phyloP scores from a whole-genome alignment of 768 basidiomycete species.

The Psilocybe subaeruginosa region DNA sequence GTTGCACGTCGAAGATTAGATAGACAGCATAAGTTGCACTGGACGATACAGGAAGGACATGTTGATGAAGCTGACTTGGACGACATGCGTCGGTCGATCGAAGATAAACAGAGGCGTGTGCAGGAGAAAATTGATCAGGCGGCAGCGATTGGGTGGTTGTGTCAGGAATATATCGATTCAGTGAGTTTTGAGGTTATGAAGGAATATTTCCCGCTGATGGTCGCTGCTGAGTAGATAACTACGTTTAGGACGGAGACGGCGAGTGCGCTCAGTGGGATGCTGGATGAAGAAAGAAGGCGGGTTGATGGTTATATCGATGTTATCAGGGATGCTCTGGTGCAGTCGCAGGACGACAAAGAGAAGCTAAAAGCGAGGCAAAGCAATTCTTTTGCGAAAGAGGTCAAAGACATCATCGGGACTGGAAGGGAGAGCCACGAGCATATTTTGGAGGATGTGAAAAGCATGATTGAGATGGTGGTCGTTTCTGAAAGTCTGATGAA shows the following conservation, averaged over 20 bases:
- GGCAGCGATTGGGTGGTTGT: conserved; percentile 27
- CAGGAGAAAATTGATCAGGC: conserved; percentile 25
- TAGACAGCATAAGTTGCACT: not conserved
- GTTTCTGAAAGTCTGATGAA: conserved; percentile 1
- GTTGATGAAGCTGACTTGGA: conserved; percentile 5
- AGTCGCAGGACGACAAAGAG: not conserved
- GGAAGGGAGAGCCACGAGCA: not conserved
- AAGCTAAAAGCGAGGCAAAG: not conserved
- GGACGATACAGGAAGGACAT: not conserved
- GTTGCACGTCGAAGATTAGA: conserved; percentile 13
- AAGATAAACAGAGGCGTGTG: conserved; percentile 17
- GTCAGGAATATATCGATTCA: conserved; percentile 28
- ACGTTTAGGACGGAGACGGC: conserved; percentile 27
- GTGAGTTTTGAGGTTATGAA: conserved; percentile 14
- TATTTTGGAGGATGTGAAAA: conserved; percentile 6
- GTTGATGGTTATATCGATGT: conserved; percentile 29
- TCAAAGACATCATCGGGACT: conserved; percentile 9
- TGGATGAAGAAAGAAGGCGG: conserved; percentile 21
- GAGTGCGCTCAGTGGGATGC: conserved; percentile 16
- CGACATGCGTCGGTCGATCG: conserved; percentile 5
- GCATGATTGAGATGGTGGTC: not conserved
- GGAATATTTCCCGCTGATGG: not conserved
- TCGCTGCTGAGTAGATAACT: conserved; percentile 19
- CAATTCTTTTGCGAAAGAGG: conserved; percentile 10
- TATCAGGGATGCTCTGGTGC: conserved; percentile 16